Evolutionary conservation across 2,329 filamentous ascomycete genomes (phyloP).

Genomic region (Trichoderma aggressivum): DNA sequence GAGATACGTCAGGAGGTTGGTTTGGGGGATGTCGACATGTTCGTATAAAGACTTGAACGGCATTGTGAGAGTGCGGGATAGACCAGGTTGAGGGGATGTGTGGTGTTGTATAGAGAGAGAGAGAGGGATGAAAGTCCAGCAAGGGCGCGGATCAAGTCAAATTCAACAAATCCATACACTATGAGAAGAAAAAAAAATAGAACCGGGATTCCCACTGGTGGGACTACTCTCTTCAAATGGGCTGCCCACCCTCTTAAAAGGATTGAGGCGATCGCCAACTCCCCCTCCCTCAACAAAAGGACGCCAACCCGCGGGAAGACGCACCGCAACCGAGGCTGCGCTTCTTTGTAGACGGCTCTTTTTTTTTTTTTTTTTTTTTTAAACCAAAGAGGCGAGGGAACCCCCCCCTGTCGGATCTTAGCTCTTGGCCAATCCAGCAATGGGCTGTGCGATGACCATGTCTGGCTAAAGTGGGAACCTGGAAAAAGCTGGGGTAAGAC

Average conservation of each 20-base stretch:
- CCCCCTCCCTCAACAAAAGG: neutral
- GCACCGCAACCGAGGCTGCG: neutral
- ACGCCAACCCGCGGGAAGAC: neutral
- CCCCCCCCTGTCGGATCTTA: neutral
- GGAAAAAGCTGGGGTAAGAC: neutral
- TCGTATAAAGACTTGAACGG: constrained; percentile 43
- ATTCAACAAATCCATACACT: neutral
- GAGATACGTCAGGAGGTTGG: constrained; percentile 40
- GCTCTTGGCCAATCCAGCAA: neutral
- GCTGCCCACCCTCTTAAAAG: neutral
- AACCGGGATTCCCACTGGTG: neutral
- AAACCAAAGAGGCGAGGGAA: neutral
- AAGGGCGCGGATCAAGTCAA: neutral
- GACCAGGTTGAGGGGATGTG: neutral
- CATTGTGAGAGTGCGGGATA: constrained; percentile 31
- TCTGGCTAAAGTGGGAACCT: neutral
- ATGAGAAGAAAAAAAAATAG: neutral
- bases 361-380: too few species aligned
- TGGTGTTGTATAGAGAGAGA: neutral
- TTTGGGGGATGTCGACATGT: constrained; percentile 42
- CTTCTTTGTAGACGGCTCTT: neutral
- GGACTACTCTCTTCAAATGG: neutral
- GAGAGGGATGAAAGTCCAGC: neutral
- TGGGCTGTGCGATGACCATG: neutral
- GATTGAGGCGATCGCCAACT: neutral